Evolutionary conservation across 1,284 basidiomycete genomes (phyloP), one percentile per base, ranked within the genome.

Genomic region (Microbotryomycetes sp.): DNA sequence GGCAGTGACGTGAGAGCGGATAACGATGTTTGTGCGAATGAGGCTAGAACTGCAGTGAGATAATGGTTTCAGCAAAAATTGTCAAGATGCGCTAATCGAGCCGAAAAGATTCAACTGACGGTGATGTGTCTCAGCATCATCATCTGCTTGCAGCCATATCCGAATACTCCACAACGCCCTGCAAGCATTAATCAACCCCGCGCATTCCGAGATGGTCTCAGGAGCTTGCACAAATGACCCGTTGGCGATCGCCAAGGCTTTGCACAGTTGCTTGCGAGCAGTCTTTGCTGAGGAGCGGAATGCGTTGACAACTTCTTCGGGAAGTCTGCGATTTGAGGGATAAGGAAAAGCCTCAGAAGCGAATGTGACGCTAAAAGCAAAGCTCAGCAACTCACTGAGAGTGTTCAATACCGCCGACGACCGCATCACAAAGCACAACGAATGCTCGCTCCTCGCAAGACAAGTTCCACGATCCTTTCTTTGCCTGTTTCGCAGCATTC

Each of bases 341-440:
- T 14, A 6, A 2, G 15, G 3, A 23, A 49, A 49, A 12, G 28
- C n/a, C n/a, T n/a, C n/a, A n/a, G n/a, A 22, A n/a, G 47, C 47
- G 47, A 3, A 7, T 6, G 7, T 4, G 3, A 23, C n/a, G 12
- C 23, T n/a, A 7, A 9, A n/a, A 14, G 29, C 22, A 3, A 3
- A 26, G 30, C 58, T 31, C 9, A 66, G 61, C 7, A 32, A 1
- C 47, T 12, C 4, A 6, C 50, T 49, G 16, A 52, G 54, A 1
- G 64, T 16, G 1, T 32, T 36, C 2, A 16, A 26, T 4, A 49
- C 54, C n/a, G n/a, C n/a, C n/a, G n/a, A n/a, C n/a, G 4, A 64
- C 42, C 1, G 55, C 29, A 29, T 64, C 65, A 46, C 58, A 52
- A 3, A 67, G 30, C 6, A 54, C 23, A n/a, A 56, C 46, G 49